A percentile compares a stretch with the other conserved stretches of the same genome.
Evolutionary conservation across 1,139 yeast species (phyloP).

Genomic region (Taphrina populina): DNA sequence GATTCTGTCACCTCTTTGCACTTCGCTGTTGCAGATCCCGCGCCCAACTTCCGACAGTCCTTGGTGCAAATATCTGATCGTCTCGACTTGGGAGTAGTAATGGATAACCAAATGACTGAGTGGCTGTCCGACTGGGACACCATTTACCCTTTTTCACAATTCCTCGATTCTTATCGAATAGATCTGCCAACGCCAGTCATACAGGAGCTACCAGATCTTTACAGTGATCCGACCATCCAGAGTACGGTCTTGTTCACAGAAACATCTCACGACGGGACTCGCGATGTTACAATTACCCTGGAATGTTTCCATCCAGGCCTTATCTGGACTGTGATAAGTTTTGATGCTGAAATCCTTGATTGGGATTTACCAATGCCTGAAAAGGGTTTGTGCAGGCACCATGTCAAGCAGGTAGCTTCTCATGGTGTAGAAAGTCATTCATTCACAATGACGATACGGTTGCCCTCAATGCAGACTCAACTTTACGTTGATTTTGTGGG

Average conservation of each 20-base stretch:
- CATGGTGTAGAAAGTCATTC: conserved; percentile 7
- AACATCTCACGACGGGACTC: neutral
- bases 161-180: conserved; percentile 32
- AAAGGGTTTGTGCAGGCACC: conserved; percentile 26
- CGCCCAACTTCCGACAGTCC: conserved; percentile 28
- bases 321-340: conserved; percentile 34
- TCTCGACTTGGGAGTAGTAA: conserved; percentile 20
- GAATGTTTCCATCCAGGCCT: conserved; percentile 31
- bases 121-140: conserved; percentile 36
- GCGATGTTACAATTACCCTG: conserved; percentile 4
- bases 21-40: conserved; percentile 34
- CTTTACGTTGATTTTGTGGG: conserved; percentile 29
- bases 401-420: conserved; percentile 33
- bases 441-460: conserved; percentile 13
- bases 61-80: conserved; percentile 16
- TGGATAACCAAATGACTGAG: conserved; percentile 24
- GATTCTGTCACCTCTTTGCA: conserved; percentile 31
- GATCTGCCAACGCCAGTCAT: conserved; percentile 22
- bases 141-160: conserved; percentile 35
- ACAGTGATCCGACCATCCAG: conserved; percentile 22
- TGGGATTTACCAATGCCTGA: conserved; percentile 32
- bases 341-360: conserved; percentile 32
- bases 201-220: conserved; percentile 16
- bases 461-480: neutral
- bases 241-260: neutral